Evolutionary conservation across 306 rosid genomes (phyloP), one percentile per base, ranked within the genome.

Genomic region (Acmispon strigosus): DNA sequence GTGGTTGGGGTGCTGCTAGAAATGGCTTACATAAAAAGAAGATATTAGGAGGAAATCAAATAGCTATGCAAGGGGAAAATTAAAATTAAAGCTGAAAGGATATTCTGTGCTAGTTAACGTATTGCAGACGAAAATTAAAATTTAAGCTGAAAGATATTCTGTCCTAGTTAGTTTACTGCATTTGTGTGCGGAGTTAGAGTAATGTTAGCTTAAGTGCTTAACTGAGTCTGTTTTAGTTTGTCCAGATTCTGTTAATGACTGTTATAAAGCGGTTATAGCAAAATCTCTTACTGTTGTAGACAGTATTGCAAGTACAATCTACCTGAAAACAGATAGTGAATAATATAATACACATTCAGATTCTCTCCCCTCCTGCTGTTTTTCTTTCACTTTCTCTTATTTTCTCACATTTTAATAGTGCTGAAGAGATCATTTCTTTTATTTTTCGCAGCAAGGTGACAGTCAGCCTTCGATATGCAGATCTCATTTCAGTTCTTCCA

Each of bases 371-470:
- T 22, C 24, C 24, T 22, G 24, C 32, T 27, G 32, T 2, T 27
- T 27, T 27, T 27, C 32, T 27, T 27, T 27, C 32, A 27, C 32
- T 3, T 27, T 27, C 29, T 65, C 29, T 24, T 24, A 13, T 44
- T 63, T 63, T 22, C 29, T 48, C 10, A 29, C 44, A 24, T 66
- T 66, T 14, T 22, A n/a, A 45, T 44, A 27, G 13, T 16, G 4
- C 32, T 27, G 4, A 27, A 27, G 24, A 22, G 3, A 3, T 22
- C 32, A 2, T 27, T 27, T 27, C 44, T 80, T 84, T 82, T 72
- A 80, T 36, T 39, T 66, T 85, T 65, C 84, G 85, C 96, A 94
- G 98, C 82, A 89, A 91, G 88, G 85, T 94, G 66, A 84, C 96
- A 9, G 89, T 94, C 34, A 83, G 88, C 74, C 96, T 94, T 67